Conservation (phyloP, 768 basidiomycete genomes). For the Trametes cingulata region DNA sequence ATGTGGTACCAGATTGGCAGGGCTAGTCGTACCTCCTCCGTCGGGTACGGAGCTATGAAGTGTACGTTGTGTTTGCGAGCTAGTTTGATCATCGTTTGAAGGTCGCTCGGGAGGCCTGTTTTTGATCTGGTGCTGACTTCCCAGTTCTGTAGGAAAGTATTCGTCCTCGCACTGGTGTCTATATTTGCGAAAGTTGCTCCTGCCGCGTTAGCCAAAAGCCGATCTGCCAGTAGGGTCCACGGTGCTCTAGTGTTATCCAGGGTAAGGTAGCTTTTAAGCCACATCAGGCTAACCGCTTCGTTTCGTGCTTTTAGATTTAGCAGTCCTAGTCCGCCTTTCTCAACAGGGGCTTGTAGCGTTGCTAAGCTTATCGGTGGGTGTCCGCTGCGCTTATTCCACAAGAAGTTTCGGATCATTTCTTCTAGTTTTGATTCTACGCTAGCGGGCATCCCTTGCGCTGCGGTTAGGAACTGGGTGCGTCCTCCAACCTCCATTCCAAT, state of each 20-base stretch:
- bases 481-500: slow-evolving; percentile 4
- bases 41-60: background rate
- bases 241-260: background rate
- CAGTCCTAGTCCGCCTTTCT: background rate
- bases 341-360: background rate
- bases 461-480: background rate
- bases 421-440: background rate
- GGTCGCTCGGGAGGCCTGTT: background rate
- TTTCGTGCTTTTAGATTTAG: background rate
- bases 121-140: background rate
- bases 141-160: background rate
- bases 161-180: background rate
- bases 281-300: slow-evolving; percentile 8
- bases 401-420: background rate
- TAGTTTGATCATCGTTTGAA: background rate
- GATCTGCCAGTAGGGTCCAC: slow-evolving; percentile 12
- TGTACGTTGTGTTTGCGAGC: background rate
- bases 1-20: background rate
- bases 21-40: background rate
- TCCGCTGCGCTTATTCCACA: background rate
- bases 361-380: background rate
- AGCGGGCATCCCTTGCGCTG: slow-evolving; percentile 28
- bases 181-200: background rate
- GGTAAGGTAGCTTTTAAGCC: slow-evolving; percentile 8
- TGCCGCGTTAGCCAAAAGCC: background rate